These are phyloP conservation scores for Ceratocystiopsis sp. DNA, from an alignment of 2,329 filamentous ascomycete species.

Conservation along the genomic window DNA sequence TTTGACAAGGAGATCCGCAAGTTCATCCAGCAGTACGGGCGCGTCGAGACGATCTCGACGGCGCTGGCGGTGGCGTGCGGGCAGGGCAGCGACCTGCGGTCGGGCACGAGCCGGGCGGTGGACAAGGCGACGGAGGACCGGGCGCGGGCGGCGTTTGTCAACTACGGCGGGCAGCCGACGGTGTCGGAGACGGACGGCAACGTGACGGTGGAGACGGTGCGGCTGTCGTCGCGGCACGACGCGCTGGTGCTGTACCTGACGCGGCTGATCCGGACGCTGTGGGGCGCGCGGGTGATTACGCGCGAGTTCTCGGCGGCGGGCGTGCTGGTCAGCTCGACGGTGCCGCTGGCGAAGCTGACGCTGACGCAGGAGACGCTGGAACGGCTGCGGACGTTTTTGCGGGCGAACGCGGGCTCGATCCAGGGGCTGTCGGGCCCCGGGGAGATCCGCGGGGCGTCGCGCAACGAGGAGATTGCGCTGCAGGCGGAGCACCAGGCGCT, in stretches of 20 bases:
- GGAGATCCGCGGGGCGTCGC: slow-evolving; percentile 60
- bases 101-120: slow-evolving; percentile 58
- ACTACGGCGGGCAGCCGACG: slow-evolving; percentile 75
- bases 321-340: slow-evolving; percentile 46
- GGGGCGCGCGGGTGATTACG: slow-evolving; percentile 64
- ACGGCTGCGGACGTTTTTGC: slow-evolving; percentile 63
- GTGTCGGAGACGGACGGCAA: slow-evolving; percentile 63
- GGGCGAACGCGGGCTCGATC: slow-evolving; percentile 77
- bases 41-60: slow-evolving; percentile 75
- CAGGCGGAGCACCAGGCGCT: slow-evolving; percentile 91
- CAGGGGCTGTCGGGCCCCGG: slow-evolving; percentile 87
- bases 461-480: slow-evolving; percentile 80
- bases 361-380: slow-evolving; percentile 67
- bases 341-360: slow-evolving; percentile 51
- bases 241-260: slow-evolving; percentile 78
- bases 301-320: slow-evolving; percentile 50
- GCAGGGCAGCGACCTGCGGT: slow-evolving; percentile 59
- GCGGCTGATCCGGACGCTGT: slow-evolving; percentile 73
- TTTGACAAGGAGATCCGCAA: slow-evolving; percentile 66
- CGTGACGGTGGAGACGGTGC: slow-evolving; percentile 51
- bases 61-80: slow-evolving; percentile 90
- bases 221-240: slow-evolving; percentile 75
- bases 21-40: slow-evolving; percentile 73
- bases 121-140: slow-evolving; percentile 77
- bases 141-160: slow-evolving; percentile 76